Evolutionary conservation across 345 rosid species (phyloP).

Genomic region (Firmiana major): DNA sequence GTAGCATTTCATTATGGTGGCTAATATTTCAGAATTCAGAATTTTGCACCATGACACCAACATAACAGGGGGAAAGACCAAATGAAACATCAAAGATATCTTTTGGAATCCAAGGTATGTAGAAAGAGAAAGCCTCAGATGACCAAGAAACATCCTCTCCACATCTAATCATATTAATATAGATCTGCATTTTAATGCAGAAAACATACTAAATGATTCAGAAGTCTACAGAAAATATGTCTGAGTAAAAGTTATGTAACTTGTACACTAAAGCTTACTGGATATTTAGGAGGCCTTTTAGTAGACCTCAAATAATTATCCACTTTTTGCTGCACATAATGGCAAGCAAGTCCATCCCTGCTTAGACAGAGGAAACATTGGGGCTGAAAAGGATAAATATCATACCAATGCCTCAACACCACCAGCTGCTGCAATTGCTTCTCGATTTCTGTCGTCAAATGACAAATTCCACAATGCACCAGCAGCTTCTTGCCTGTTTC

Average conservation of each 20-base stretch:
- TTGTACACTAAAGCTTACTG: neutral
- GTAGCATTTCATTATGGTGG: no score
- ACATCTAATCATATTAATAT: neutral
- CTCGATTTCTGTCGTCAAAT: slow-evolving; percentile 74
- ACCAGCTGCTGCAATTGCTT: slow-evolving; percentile 80
- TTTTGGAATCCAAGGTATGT: neutral
- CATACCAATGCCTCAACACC: slow-evolving; percentile 89
- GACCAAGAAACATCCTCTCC: neutral
- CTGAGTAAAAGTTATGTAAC: neutral
- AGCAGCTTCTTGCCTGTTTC: slow-evolving; percentile 77
- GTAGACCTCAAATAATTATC: neutral
- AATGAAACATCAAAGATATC: neutral
- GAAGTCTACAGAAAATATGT: neutral
- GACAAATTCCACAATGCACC: slow-evolving; percentile 87
- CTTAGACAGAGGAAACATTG: neutral
- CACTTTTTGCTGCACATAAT: neutral
- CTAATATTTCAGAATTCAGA: neutral
- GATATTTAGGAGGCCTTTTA: slow-evolving; percentile 5
- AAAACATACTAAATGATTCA: neutral
- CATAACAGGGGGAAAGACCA: neutral
- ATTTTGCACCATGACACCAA: neutral
- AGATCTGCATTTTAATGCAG: neutral
- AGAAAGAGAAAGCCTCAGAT: neutral
- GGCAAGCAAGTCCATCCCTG: neutral
- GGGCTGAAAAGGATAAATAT: slow-evolving; percentile 8